A percentile compares a stretch with the other conserved stretches of the same genome.
These are phyloP conservation scores for Aspergillus proliferans DNA, from an alignment of 2,329 filamentous ascomycete species.

Conservation along the genomic window DNA sequence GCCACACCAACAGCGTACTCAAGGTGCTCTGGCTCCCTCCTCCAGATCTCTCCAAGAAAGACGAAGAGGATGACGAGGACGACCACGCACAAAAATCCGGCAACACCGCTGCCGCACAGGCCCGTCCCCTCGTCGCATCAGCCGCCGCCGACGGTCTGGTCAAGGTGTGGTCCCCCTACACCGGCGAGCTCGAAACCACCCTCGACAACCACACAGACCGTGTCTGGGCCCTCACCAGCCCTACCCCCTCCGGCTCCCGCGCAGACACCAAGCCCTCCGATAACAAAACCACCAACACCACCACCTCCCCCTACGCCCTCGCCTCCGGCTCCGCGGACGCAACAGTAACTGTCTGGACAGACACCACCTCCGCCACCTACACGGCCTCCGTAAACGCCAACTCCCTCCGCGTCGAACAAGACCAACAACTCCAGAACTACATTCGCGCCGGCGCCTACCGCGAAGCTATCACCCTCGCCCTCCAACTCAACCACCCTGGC, in stretches of 20 bases:
- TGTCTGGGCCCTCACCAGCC: constrained; percentile 83
- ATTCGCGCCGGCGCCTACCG: constrained; percentile 83
- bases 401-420: constrained; percentile 79
- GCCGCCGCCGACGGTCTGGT: constrained; percentile 91
- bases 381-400: constrained; percentile 67
- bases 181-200: constrained; percentile 78
- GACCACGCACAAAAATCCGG: constrained; percentile 20
- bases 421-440: constrained; percentile 89
- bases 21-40: constrained; percentile 82
- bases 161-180: constrained; percentile 89
- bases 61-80: constrained; percentile 29
- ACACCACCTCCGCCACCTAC: constrained; percentile 77
- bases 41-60: constrained; percentile 29
- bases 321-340: constrained; percentile 90
- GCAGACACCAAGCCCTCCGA: constrained; percentile 24
- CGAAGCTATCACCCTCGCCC: constrained; percentile 82
- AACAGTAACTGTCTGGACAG: constrained; percentile 90
- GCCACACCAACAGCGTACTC: constrained; percentile 89
- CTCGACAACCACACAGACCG: constrained; percentile 96
- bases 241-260: constrained; percentile 32
- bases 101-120: constrained; percentile 25
- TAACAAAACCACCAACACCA: constrained; percentile 6
- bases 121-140: constrained; percentile 56
- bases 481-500: constrained; percentile 90
- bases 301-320: constrained; percentile 55